phyloP scores from a whole-genome alignment of 495 filamentous ascomycete genomes.

The Xylaria sp. region DNA sequence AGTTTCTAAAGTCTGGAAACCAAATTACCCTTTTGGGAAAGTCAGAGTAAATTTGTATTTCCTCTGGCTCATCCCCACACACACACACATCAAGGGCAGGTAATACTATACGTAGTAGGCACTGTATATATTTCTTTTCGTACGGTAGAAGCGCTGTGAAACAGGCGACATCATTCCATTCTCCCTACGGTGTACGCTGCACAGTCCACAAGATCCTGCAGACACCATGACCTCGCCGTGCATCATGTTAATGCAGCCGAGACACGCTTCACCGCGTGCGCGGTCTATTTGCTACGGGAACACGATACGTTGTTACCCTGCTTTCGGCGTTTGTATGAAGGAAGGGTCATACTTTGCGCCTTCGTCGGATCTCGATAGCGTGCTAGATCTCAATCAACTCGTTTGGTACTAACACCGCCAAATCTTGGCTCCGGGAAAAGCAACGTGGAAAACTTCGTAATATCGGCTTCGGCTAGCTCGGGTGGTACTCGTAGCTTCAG shows the following conservation, averaged over 20 bases:
- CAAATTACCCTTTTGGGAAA: conserved; percentile 23
- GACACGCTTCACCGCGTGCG: conserved; percentile 27
- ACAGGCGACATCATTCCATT: conserved; percentile 5
- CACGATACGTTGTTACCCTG: conserved; percentile 10
- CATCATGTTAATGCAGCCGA: conserved; percentile 30
- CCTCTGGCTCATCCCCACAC: neutral
- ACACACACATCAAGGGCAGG: neutral
- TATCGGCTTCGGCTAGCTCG: conserved; percentile 18
- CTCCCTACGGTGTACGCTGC: conserved; percentile 5
- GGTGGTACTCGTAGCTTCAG: conserved; percentile 5
- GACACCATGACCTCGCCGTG: conserved; percentile 22
- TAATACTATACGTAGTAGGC: neutral
- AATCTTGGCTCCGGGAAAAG: conserved; percentile 23
- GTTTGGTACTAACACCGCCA: conserved; percentile 14
- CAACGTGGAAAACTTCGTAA: neutral
- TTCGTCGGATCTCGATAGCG: conserved; percentile 14
- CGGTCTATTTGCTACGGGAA: neutral
- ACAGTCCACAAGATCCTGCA: conserved; percentile 25
- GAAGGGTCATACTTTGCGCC: conserved; percentile 27
- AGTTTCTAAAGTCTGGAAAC: conserved; percentile 7
- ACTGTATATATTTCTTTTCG: neutral
- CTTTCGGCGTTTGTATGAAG: neutral
- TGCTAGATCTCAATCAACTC: neutral
- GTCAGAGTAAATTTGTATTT: conserved; percentile 6
- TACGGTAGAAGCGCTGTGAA: conserved; percentile 3